Evolutionary conservation across 2,329 filamentous ascomycete genomes (phyloP).

Genomic region (Penicillium sumatraense): DNA sequence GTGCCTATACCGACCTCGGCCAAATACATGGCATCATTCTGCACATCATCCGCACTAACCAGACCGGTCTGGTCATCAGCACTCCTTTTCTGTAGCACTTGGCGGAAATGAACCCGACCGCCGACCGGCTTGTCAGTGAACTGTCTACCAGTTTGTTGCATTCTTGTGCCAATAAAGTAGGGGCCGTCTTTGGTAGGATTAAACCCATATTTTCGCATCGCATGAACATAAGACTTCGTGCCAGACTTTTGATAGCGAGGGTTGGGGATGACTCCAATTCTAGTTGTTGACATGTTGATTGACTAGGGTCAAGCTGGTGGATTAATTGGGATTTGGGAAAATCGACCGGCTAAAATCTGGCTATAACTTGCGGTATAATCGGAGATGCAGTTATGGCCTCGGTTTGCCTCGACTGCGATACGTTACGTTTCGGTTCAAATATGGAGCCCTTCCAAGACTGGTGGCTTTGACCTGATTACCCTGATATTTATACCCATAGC

Average conservation of each 20-base stretch:
- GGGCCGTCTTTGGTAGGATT: slow-evolving; percentile 66
- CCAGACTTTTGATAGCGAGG: slow-evolving; percentile 63
- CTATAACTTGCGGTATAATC: background rate
- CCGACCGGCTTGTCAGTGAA: slow-evolving; percentile 52
- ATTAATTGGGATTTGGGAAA: slow-evolving; percentile 14
- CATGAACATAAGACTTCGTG: slow-evolving; percentile 65
- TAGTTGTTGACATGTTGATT: slow-evolving; percentile 42
- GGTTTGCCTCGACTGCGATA: background rate
- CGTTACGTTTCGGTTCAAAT: background rate
- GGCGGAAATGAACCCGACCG: slow-evolving; percentile 53
- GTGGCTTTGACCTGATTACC: background rate
- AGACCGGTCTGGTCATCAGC: slow-evolving; percentile 48
- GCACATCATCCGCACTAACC: slow-evolving; percentile 65
- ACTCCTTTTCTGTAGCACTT: slow-evolving; percentile 56
- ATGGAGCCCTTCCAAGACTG: background rate
- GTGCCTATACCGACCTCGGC: slow-evolving; percentile 68
- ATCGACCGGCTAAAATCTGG: slow-evolving; percentile 15
- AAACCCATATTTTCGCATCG: slow-evolving; percentile 67
- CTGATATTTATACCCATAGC: background rate
- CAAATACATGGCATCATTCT: slow-evolving; percentile 70
- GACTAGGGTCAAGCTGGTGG: slow-evolving; percentile 12
- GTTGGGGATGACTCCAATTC: slow-evolving; percentile 60
- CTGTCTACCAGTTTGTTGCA: slow-evolving; percentile 55
- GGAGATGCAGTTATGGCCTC: background rate
- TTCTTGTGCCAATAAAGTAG: slow-evolving; percentile 57